Evolutionary conservation across 768 basidiomycete species (phyloP).

Genomic region (Royoungia palumana): DNA sequence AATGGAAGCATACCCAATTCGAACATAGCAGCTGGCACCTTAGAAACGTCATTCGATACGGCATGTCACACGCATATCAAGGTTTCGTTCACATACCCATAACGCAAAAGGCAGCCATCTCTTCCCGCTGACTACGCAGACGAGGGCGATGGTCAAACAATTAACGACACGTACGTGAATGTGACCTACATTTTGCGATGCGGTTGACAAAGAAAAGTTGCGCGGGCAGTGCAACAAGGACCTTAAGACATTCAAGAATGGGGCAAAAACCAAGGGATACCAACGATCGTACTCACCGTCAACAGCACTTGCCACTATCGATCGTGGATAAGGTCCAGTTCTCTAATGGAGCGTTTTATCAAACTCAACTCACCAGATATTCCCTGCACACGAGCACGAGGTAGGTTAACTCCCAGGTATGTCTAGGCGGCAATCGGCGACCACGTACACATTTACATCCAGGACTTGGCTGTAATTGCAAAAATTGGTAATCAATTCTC

Average conservation of each 20-base stretch:
- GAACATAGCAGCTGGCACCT: conserved; percentile 16
- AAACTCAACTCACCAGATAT: conserved; percentile 12
- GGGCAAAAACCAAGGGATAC: not conserved
- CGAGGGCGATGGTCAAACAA: not conserved
- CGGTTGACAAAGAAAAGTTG: conserved; percentile 20
- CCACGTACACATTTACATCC: conserved; percentile 10
- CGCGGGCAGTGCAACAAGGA: conserved; percentile 14
- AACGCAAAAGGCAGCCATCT: conserved; percentile 8
- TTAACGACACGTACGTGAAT: not conserved
- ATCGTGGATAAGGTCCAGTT: not conserved
- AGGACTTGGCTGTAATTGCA: conserved; percentile 10
- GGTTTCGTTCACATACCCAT: conserved; percentile 11
- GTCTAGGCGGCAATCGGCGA: not conserved
- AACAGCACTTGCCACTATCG: conserved; percentile 20
- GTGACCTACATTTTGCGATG: conserved; percentile 17
- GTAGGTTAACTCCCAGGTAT: not conserved
- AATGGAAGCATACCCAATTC: conserved; percentile 11
- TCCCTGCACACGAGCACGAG: conserved; percentile 1
- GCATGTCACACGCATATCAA: not conserved
- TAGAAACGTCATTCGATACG: conserved; percentile 4
- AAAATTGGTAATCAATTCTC: conserved; percentile 12
- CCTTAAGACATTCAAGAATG: not conserved
- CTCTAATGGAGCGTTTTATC: not conserved
- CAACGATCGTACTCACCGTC: conserved; percentile 8
- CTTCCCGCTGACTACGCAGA: conserved; percentile 14